Evolutionary conservation across 2,329 filamentous ascomycete genomes (phyloP), one percentile per base, ranked within the genome.

Genomic region (Trichoderma harzianum): DNA sequence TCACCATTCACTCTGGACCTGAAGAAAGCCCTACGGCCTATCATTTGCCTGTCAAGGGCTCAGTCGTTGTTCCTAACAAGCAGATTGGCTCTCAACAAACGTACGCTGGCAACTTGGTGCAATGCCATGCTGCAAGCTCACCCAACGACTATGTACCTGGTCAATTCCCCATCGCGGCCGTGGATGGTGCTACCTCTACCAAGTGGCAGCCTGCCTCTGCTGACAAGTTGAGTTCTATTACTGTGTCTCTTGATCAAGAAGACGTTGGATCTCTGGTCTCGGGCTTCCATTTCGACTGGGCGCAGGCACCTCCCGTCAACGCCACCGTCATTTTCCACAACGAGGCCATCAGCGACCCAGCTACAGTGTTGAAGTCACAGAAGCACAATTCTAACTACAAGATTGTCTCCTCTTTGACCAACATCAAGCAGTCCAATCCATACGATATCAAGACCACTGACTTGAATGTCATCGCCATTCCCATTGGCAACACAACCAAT

Each of bases 41-140:
- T 76, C 76, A 78, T 0, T 83, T 92, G 2, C 78, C 82, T 14
- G 77, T 83, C 3, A 85, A 86, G 57, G 82, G 86, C 30, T 84
- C 84, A 0, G 77, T 92, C 30, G 83, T 84, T 0, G 76, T 93
- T 8, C 80, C 82, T 0, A 93, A 92, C 76, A 86, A 91, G 10
- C 84, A 86, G 24, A 86, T 87, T 70, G 87, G 86, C 72, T 81
- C 86, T 26, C 83, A 84, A 16, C 81, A 84, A 36, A 91, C 90
- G 0, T 80, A 87, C 2, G 76, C 83, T 0, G 86, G 86, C 10
- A 93, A 93, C 77, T 82, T 92, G 32, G 84, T 88, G 0, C 91
- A 93, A 80, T 93, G 91, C 78, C 84, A 83, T 5, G 84, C 88
- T 1, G 86, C 86, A 0, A 78, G 78, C 18, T 88, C 86, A 2